Base-by-base conservation (phyloP, 1,284 basidiomycete genomes). In the Microbotryomycetes sp. region DNA sequence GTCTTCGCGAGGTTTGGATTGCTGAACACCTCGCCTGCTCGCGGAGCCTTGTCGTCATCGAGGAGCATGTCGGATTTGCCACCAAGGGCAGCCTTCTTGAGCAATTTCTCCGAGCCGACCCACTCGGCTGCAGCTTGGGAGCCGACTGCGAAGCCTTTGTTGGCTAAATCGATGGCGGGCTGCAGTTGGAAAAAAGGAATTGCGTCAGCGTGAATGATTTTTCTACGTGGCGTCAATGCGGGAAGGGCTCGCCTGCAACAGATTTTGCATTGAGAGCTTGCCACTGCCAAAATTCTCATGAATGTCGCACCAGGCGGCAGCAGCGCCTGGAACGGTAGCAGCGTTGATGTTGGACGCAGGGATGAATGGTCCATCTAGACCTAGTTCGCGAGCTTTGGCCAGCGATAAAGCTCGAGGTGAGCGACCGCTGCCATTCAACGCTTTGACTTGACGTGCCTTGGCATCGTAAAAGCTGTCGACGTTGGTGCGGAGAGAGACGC, bases 281-380 rank as follows among this genome's bases (percentile, higher is more conserved):
- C 89, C 87, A 65, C 84, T 88, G 14, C 94, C 94, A 59, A 96
- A 84, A 56, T 81, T 79, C 60, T 87, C 83, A 51, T 96, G 81
- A 0, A 91, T 89, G 75, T 96, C 94, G 31, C 88, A 81, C 92
- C 93, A 97, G 14, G 90, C 89, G 23, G 91, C 89, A 1, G 92
- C 88, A 22, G 89, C 88, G 51, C 93, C 92, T 64, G 94, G 94
- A 3, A 97, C 92, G 0, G 94, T 97, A 6, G 92, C 92, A 65
- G 70, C 49, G 59, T 74, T 73, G 53, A 73, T 66, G 66, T 73
- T 73, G 59, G 62, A 67, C 16, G 63, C 58, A 5, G 60, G 64
- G 22, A 78, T 75, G 36, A 76, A 79, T 48, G 76, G 72, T 1
- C 86, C 86, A 0, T 77, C 81, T 56, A 93, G 76, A 29, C 93